Base-by-base conservation (phyloP, 345 rosid genomes). In the Gossypium anomalum region DNA sequence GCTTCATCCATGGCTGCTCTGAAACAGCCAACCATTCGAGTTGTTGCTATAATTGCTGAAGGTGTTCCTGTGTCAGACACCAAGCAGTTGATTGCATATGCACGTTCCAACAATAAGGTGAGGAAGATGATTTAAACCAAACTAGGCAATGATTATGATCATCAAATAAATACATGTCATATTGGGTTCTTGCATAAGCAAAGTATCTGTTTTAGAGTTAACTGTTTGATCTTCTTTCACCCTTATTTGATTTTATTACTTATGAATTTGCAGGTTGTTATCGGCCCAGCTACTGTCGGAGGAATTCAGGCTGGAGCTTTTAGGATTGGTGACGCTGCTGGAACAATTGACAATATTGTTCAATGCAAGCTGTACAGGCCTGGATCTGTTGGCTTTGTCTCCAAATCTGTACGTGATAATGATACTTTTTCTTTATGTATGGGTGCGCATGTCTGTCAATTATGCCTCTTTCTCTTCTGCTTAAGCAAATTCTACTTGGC, bases 261-360 rank as follows among this genome's bases (percentile, higher is more conserved):
- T 71, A 67, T 80, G 76, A 47, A 80, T 17, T 57, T 79, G 65
- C 82, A 94, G 98, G 98, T 94, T 88, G 93, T 94, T 76, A 88
- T 94, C 60, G 98, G 98, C 72, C 98, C 98, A 22, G 98, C 98
- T 77, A 92, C 98, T 11, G 98, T 94, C 58, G 98, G 98, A 83
- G 98, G 98, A 72, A 79, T 92, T 80, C 97, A 92, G 87, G 98
- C 93, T 77, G 98, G 98, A 77, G 97, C 98, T 69, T 92, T 94
- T 84, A 94, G 90, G 85, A 94, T 94, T 34, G 98, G 98, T 60
- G 98, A 94, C 84, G 92, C 98, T 83, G 97, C 98, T 48, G 98
- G 98, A 81, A 94, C 98, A 72, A 87, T 92, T 64, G 98, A 92
- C 75, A 94, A 94, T 75, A 91, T 92, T 64, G 87, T 92, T 78